Conservation (phyloP, 192 early-diverging fungal species). For the Backusella luteola region DNA sequence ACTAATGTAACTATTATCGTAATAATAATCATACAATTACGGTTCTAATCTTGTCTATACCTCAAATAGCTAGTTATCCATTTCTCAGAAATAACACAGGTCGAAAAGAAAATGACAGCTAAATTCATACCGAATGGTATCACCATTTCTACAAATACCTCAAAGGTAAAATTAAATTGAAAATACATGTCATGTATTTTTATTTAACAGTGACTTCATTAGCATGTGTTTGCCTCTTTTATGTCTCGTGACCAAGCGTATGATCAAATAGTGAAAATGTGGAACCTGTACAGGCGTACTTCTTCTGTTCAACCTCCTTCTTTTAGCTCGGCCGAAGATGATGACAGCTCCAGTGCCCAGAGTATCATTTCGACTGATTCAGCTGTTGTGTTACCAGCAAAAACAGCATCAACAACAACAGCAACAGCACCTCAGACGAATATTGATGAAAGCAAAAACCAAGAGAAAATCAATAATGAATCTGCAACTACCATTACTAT, state of each 20-base stretch:
- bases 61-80: slow-evolving; percentile 57
- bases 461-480: background rate
- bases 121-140: slow-evolving; percentile 89
- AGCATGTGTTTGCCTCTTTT: slow-evolving; percentile 84
- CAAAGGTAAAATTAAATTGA: slow-evolving; percentile 39
- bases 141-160: slow-evolving; percentile 65
- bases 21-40: background rate
- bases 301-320: slow-evolving; percentile 5
- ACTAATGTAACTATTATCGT: slow-evolving; percentile 56
- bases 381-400: background rate
- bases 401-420: background rate
- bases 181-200: background rate
- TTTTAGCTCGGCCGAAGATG: background rate
- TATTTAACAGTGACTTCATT: background rate
- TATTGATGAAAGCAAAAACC: background rate
- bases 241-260: slow-evolving; percentile 79
- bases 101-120: slow-evolving; percentile 85
- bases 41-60: background rate
- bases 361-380: background rate
- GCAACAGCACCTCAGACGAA: background rate
- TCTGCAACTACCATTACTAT: background rate
- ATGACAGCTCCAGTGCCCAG: background rate
- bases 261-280: slow-evolving; percentile 67
- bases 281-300: slow-evolving; percentile 34
- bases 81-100: slow-evolving; percentile 73